Base-by-base conservation (phyloP, 2,329 filamentous ascomycete species). In the Ophiostoma australiae region DNA sequence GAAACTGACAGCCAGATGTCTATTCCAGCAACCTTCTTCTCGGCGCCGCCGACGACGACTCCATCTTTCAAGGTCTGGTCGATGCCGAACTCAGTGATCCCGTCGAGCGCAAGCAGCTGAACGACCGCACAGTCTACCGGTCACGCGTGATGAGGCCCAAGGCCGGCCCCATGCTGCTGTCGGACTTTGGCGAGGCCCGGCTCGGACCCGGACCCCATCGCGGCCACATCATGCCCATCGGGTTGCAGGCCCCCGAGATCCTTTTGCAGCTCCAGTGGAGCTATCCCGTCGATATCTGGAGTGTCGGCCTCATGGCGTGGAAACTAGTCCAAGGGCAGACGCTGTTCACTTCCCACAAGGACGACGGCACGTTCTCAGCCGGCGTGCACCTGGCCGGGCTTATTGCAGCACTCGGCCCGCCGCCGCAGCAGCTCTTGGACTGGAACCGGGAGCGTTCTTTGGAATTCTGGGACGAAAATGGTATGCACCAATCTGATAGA, bases 101-200 rank as follows among this genome's bases (percentile, higher is more conserved):
- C 11, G 48, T 61, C 3, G 31, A 31, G 1, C 63, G 69, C 8
- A 70, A 70, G 35, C 20, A 7, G 6, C 15, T 61, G 23, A 23
- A 2, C 31, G 66, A 68, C 23, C n/a, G 66, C 27, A 33, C 39
- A 10, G 33, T 48, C n/a, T 48, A 68, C 17, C 37, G 33, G 23
- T 68, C 66, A 4, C 66, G 58, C 8, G 31, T 65, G 13, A 48
- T 48, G 39, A 68, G 4, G 66, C 41, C 20, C 66, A 20, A 23
- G 39, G 39, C 20, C 11, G 66, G 66, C 8, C 66, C 66, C 4
- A 17, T 68, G 66, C 15, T 31, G 23, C 39, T 68, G 37, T 48
- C 23, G n/a, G 66, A 68, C 66, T 33, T 68, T 41, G 66, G 66
- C 11, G 37, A 68, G 39, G 39, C 66, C 66, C 66, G 66, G 10